Evolutionary conservation across 495 filamentous ascomycete genomes (phyloP), one percentile per base, ranked within the genome.

Genomic region (Trichoderma orchidacearum): DNA sequence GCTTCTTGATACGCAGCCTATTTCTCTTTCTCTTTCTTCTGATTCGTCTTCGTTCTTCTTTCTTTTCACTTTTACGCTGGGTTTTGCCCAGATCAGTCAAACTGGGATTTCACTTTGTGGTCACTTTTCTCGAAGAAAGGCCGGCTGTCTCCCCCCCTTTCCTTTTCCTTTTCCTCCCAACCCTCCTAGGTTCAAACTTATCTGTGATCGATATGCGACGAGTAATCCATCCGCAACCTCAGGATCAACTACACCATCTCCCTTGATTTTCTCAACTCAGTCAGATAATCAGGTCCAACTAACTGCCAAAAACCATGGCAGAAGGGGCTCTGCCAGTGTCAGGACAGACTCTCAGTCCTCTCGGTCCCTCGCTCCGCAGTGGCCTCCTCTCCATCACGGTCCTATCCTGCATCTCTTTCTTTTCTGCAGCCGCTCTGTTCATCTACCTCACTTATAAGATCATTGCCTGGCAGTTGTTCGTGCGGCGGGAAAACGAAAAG

Each of bases 351-450:
- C 17, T 59, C 63, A 8, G 12, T 17, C 80, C 80, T 51, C 65
- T 84, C 7, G 73, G 78, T 3, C 31, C 52, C 0, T 64, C 63
- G 13, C 75, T 81, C 30, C 70, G 66, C 38, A 62, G 68, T 58
- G 81, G 80, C 9, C 67, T 81, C 9, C 72, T 78, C 9, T 77
- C 75, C 7, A 71, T 84, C 45, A 66, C 76, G 15, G 60, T 75
- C 55, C 80, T 84, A 56, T 78, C 74, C 54, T 66, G 79, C 36
- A 62, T 84, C 13, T 84, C 82, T 1, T 78, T 84, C 58, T 63
- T 83, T 32, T 76, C 80, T 34, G 76, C 76, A 3, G 59, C 69
- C 0, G 54, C 60, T 15, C 68, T 84, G 11, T 73, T 83, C 48
- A 30, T 63, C n/a, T 82, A 77, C 63, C 68, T 84, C 35, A 79